Conservation (phyloP, 2,329 filamentous ascomycete genomes). For the Ceratocystis destructans region DNA sequence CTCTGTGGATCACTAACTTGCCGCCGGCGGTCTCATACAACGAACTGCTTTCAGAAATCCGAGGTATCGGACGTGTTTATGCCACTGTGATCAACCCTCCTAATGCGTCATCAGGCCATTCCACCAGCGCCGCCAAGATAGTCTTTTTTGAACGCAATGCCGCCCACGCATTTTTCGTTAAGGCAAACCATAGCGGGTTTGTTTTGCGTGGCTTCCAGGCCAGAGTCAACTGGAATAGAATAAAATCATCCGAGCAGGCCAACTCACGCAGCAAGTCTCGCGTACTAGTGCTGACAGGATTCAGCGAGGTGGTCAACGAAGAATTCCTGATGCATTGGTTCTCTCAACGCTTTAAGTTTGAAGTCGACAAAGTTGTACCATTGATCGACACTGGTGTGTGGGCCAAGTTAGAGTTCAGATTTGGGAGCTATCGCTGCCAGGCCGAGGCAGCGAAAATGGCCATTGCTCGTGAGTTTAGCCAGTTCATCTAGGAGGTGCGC, state of each 20-base stretch:
- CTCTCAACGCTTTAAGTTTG: slow-evolving; percentile 31
- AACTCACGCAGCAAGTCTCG: slow-evolving; percentile 29
- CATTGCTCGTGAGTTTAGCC: slow-evolving; percentile 20
- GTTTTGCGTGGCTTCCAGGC: slow-evolving; percentile 28
- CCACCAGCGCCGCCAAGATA: slow-evolving; percentile 34
- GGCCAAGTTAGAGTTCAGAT: slow-evolving; percentile 36
- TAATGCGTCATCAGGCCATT: slow-evolving; percentile 26
- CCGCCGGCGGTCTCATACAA: slow-evolving; percentile 31
- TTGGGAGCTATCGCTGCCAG: slow-evolving; percentile 43
- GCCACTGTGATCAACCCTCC: slow-evolving; percentile 39
- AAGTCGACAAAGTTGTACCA: slow-evolving; percentile 33
- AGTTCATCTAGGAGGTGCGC: slow-evolving; percentile 16
- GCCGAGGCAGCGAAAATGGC: slow-evolving; percentile 35
- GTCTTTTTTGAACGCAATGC: slow-evolving; percentile 34
- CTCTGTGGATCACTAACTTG: slow-evolving; percentile 40
- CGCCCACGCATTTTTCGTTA: slow-evolving; percentile 27
- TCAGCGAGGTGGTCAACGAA: slow-evolving; percentile 32
- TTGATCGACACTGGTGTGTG: slow-evolving; percentile 24
- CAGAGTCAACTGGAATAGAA: slow-evolving; percentile 35
- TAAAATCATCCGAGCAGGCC: slow-evolving; percentile 28
- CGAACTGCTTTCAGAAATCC: slow-evolving; percentile 34
- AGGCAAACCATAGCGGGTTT: slow-evolving; percentile 24
- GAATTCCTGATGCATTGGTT: slow-evolving; percentile 31
- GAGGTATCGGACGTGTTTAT: slow-evolving; percentile 37
- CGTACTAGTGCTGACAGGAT: slow-evolving; percentile 38